These are phyloP conservation scores for Elongisporangium prolatum DNA, from an alignment of 352 stramenopile species.

Conservation along the genomic window DNA sequence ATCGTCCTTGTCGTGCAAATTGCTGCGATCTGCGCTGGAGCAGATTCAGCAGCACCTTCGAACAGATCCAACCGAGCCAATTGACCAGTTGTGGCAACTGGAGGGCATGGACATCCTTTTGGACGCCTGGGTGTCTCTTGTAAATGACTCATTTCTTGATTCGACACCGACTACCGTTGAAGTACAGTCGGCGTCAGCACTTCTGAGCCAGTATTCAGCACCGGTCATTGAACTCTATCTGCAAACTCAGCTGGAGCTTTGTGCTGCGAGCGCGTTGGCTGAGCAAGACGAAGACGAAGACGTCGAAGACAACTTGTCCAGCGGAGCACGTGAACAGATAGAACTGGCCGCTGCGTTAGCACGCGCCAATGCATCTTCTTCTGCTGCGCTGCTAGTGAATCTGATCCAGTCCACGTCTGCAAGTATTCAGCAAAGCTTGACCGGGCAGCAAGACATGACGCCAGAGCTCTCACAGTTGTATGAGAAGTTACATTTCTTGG, in stretches of 20 bases:
- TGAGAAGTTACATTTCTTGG: slow-evolving; percentile 76
- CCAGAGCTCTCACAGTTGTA: slow-evolving; percentile 56
- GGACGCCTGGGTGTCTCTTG: slow-evolving; percentile 75
- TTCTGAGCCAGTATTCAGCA: slow-evolving; percentile 53
- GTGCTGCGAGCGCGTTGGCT: slow-evolving; percentile 50
- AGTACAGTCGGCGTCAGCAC: slow-evolving; percentile 23
- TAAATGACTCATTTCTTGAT: slow-evolving; percentile 54
- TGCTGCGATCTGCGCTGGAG: slow-evolving; percentile 60
- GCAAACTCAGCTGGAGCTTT: slow-evolving; percentile 69
- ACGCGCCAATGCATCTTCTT: slow-evolving; percentile 53
- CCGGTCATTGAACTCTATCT: slow-evolving; percentile 74
- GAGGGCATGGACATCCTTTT: slow-evolving; percentile 77
- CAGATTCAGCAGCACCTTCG: slow-evolving; percentile 56
- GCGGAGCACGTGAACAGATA: slow-evolving; percentile 56
- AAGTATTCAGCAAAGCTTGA: slow-evolving; percentile 37
- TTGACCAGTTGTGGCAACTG: slow-evolving; percentile 81
- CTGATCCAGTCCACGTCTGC: slow-evolving; percentile 58
- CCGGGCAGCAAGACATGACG: slow-evolving; percentile 45
- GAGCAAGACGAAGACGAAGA: slow-evolving; percentile 83
- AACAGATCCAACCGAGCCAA: slow-evolving; percentile 31
- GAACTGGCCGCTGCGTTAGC: slow-evolving; percentile 67
- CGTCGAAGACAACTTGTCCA: slow-evolving; percentile 74
- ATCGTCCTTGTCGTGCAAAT: slow-evolving; percentile 58
- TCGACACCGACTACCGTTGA: slow-evolving; percentile 3
- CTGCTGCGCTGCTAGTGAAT: slow-evolving; percentile 45